phyloP scores from a whole-genome alignment of 208 protist genomes.

The Trypanosoma mega region DNA sequence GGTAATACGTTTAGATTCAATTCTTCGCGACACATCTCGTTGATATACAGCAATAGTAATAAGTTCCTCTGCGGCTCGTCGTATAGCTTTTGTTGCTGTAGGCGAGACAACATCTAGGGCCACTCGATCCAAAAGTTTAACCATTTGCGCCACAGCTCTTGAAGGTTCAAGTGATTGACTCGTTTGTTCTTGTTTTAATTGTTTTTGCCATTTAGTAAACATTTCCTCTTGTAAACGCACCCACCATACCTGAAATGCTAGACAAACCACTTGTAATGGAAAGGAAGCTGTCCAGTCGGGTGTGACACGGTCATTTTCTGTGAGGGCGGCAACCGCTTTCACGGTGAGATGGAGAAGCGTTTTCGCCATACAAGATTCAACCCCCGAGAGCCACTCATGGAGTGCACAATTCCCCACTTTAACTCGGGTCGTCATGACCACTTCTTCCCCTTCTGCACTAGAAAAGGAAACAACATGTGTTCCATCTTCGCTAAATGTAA shows the following conservation, averaged over 20 bases:
- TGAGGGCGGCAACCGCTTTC: conserved; percentile 28
- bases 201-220: conserved; percentile 24
- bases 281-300: conserved; percentile 87
- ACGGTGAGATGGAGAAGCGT: conserved; percentile 82
- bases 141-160: conserved; percentile 42
- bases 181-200: conserved; percentile 6
- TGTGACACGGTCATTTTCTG: conserved; percentile 33
- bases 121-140: conserved; percentile 84
- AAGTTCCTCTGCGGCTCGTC: conserved; percentile 96
- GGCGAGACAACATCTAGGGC: conserved; percentile 52
- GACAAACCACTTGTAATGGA: conserved; percentile 91
- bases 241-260: conserved; percentile 94
- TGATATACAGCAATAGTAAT: conserved; percentile 99
- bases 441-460: conserved; percentile 92
- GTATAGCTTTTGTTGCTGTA: conserved; percentile 27
- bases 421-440: conserved; percentile 82
- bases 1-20: conserved; percentile 49
- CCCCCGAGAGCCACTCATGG: conserved; percentile 93
- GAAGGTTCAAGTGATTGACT: conserved; percentile 10
- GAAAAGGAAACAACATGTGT: conserved; percentile 84
- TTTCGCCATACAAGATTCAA: conserved; percentile 90
- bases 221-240: conserved; percentile 80
- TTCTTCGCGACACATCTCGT: conserved; percentile 89
- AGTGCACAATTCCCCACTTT: conserved; percentile 69
- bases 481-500: conserved; percentile 62